Conservation (phyloP, 2,329 filamentous ascomycete genomes). For the Nemania sp. region DNA sequence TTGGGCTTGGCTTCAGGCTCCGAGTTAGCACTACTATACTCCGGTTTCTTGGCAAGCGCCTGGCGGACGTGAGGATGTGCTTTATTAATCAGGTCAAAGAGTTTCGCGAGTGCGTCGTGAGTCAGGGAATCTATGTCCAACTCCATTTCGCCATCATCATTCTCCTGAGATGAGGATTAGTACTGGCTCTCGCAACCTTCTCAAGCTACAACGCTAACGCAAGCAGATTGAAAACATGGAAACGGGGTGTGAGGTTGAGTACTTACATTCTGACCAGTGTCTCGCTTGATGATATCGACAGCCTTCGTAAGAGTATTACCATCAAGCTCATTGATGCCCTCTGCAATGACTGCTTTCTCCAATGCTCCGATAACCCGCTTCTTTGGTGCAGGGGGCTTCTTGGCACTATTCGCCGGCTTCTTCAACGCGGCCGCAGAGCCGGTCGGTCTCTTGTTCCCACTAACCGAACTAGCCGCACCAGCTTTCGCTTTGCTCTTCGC, state of each 20-base stretch:
- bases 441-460: constrained; percentile 49
- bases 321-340: constrained; percentile 80
- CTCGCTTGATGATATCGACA: constrained; percentile 87
- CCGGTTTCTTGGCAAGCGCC: constrained; percentile 42
- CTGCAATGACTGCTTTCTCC: constrained; percentile 91
- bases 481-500: constrained; percentile 60
- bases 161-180: constrained; percentile 52
- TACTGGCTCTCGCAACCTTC: background rate
- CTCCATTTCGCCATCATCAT: constrained; percentile 63
- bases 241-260: constrained; percentile 32
- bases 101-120: constrained; percentile 57
- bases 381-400: constrained; percentile 52
- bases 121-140: constrained; percentile 63
- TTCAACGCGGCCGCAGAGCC: constrained; percentile 26
- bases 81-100: constrained; percentile 50
- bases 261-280: constrained; percentile 76
- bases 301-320: constrained; percentile 78
- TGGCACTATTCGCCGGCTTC: constrained; percentile 19
- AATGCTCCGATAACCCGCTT: constrained; percentile 70
- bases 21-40: constrained; percentile 34
- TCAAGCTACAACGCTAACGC: background rate
- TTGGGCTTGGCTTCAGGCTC: constrained; percentile 35
- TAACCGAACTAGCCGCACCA: constrained; percentile 37
- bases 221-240: background rate
- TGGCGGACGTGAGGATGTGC: constrained; percentile 45